Conservation (phyloP, 306 rosid species). For the Dryas drummondii region DNA sequence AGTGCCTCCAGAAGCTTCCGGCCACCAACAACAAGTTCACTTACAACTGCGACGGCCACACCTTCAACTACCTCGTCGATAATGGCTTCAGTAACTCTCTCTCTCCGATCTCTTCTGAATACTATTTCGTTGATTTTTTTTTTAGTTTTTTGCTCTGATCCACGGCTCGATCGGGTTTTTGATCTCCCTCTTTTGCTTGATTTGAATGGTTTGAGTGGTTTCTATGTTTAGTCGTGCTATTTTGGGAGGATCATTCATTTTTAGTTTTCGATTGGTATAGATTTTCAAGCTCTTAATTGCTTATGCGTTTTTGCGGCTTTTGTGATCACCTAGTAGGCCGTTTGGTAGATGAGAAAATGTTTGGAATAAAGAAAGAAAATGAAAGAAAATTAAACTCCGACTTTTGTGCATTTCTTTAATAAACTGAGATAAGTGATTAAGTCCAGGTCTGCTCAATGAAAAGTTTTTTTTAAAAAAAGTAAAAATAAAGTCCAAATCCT, state of each 20-base stretch:
- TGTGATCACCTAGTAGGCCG: neutral
- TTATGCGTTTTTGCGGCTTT: neutral
- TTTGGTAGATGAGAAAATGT: slow-evolving; percentile 7
- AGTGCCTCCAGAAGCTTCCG: slow-evolving; percentile 94
- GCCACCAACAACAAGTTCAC: slow-evolving; percentile 78
- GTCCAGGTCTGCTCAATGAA: neutral
- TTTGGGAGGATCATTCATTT: neutral
- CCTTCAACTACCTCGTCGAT: slow-evolving; percentile 91
- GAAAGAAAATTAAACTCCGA: neutral
- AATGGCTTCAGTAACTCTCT: slow-evolving; percentile 76
- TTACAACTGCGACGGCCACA: slow-evolving; percentile 91
- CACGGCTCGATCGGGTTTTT: slow-evolving; percentile 3
- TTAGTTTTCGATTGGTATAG: neutral
- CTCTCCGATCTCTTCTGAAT: slow-evolving; percentile 24
- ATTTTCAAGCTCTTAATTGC: neutral
- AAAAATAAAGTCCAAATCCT: neutral
- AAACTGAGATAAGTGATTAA: neutral
- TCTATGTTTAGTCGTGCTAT: neutral
- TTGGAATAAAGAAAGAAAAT: neutral
- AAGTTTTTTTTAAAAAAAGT: neutral
- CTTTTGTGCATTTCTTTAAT: neutral
- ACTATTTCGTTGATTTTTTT: neutral
- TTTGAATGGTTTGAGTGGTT: slow-evolving; percentile 14
- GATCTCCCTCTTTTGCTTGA: slow-evolving; percentile 1
- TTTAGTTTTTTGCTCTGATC: slow-evolving; percentile 31